A percentile compares a stretch with the other conserved stretches of the same genome.
Evolutionary conservation across 805 yeast genomes (phyloP).

Genomic region (Metschnikowia henanensis): DNA sequence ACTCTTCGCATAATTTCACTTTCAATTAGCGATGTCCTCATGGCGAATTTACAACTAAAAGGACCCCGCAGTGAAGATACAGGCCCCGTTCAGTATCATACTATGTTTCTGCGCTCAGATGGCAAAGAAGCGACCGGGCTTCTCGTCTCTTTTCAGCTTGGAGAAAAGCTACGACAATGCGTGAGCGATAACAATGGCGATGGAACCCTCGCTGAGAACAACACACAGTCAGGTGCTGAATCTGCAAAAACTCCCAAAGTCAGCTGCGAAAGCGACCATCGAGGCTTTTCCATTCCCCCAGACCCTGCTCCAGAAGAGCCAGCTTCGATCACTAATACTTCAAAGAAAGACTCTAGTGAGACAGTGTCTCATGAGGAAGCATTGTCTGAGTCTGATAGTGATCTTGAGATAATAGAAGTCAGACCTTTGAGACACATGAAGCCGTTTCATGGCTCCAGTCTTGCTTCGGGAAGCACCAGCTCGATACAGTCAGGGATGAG

Average conservation of each 20-base stretch:
- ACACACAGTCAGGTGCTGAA: background rate
- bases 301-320: background rate
- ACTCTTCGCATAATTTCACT: background rate
- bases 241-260: background rate
- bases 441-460: background rate
- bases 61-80: constrained; percentile 14
- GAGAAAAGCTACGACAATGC: constrained; percentile 11
- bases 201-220: background rate
- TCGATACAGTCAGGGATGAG: background rate
- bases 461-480: background rate
- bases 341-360: background rate
- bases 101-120: constrained; percentile 9
- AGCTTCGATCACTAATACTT: background rate
- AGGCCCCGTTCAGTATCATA: constrained; percentile 14
- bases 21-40: constrained; percentile 9
- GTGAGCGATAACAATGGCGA: background rate
- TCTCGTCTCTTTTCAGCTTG: constrained; percentile 12
- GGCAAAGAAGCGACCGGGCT: constrained; percentile 7
- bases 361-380: background rate
- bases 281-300: background rate
- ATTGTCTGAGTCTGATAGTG: constrained; percentile 10
- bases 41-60: constrained; percentile 14
- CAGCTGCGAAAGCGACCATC: background rate
- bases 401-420: constrained; percentile 19
- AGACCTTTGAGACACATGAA: background rate